Conservation (phyloP, 140 eudicot genomes). For the Flaveria floridana region DNA sequence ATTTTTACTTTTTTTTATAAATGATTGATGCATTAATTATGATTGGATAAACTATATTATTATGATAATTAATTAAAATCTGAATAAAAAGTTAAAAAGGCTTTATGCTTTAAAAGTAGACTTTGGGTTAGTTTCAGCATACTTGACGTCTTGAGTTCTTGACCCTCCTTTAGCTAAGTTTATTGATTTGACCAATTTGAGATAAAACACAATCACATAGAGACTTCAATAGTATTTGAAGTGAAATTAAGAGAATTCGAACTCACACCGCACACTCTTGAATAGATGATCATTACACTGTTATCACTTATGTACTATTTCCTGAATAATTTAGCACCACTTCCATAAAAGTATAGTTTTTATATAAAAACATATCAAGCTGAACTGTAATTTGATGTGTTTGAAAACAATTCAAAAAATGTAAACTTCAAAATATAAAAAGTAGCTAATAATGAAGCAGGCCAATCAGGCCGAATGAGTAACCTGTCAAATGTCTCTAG, state of each 20-base stretch:
- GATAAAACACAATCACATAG: not conserved
- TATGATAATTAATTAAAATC: not conserved
- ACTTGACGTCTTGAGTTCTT: not conserved
- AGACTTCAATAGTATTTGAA: not conserved
- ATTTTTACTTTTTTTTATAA: not conserved
- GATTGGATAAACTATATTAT: not conserved
- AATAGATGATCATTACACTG: not conserved
- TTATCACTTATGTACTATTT: not conserved
- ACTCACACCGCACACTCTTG: not conserved
- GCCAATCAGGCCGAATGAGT: not conserved
- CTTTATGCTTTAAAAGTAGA: not conserved
- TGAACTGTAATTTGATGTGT: not conserved
- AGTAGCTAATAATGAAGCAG: not conserved
- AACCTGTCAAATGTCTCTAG: not conserved
- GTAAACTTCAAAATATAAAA: not conserved
- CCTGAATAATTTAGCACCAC: not conserved
- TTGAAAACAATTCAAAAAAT: not conserved
- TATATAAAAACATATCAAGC: not conserved
- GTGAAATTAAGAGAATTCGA: not conserved
- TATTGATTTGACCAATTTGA: not conserved
- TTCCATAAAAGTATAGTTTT: not conserved
- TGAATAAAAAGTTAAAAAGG: not conserved
- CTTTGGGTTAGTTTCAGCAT: not conserved
- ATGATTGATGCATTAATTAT: not conserved
- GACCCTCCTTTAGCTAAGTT: not conserved